Base-by-base conservation (phyloP, 2,329 filamentous ascomycete species). In the Neonectria coccinea region DNA sequence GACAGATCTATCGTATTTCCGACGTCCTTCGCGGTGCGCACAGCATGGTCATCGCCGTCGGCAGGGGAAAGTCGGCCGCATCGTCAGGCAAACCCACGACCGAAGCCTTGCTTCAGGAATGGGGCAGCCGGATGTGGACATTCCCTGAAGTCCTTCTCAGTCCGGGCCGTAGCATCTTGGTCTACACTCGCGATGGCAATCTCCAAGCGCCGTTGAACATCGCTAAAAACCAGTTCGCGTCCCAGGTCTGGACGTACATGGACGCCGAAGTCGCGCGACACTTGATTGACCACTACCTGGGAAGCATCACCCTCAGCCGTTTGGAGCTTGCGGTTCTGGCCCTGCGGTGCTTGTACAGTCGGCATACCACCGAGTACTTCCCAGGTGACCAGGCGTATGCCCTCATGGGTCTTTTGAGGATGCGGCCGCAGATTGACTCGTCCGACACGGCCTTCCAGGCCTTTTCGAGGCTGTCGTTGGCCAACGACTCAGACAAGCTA, bases 381-480 rank as follows among this genome's bases (percentile, higher is more conserved):
- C 56, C 69, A 1, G 77, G 77, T 29, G 79, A 80, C 36, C 75
- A 74, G 29, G 72, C 75, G 2, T 80, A 80, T 50, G 79, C 74
- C 1, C 71, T 80, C 1, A 79, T 79, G 77, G 77, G 79, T 22
- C 72, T 80, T 22, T 62, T 80, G 42, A 71, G 75, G 9, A 59
- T 76, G 42, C 72, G 77, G 2, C 77, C 77, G 0, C 72, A 70
- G 39, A 72, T 80, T 29, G 75, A 78, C 64, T 50, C 61, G 39
- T 76, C 71, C 16, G 77, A 80, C 39, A 74, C 73, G 12, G 65
- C 73, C 11, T 80, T 79, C 68, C 77, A 79, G 59, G 77, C 77
- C 27, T 80, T 80, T 64, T 76, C 77, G 2, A 66, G 77, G 20
- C 54, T 80, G 1, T 80, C 78, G 1, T 58, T 79, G 12, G 72